Conservation (phyloP, 257 asterid genomes). For the Galeopsis tetrahit region DNA sequence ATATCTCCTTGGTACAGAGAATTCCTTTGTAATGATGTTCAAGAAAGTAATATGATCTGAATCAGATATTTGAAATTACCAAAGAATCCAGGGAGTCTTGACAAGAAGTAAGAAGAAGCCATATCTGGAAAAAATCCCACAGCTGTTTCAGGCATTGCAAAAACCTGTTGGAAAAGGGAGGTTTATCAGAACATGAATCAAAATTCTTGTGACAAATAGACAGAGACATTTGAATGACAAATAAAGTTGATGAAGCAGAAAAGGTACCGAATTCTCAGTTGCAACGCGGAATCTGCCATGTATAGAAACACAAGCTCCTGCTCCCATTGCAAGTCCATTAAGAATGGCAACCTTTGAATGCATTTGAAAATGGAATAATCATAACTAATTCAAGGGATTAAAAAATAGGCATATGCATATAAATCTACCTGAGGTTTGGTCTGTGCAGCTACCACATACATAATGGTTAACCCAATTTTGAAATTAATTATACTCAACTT, state of each 20-base stretch:
- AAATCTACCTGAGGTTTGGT: background rate
- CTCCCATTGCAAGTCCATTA: background rate
- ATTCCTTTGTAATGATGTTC: background rate
- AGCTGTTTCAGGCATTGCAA: constrained; percentile 96
- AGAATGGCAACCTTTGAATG: background rate
- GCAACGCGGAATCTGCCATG: constrained; percentile 3
- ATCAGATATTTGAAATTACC: constrained; percentile 50
- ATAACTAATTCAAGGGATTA: background rate
- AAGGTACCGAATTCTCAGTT: background rate
- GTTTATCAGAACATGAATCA: background rate
- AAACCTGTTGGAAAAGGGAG: constrained; percentile 61
- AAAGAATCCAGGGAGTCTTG: constrained; percentile 86
- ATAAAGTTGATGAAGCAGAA: background rate
- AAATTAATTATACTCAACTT: background rate
- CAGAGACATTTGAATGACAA: background rate
- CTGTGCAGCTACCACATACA: background rate
- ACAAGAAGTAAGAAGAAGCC: constrained; percentile 87
- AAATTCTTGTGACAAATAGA: no score
- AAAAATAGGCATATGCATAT: background rate
- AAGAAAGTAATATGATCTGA: background rate
- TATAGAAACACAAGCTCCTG: background rate
- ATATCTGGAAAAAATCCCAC: constrained; percentile 91
- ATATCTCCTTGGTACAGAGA: background rate
- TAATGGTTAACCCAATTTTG: background rate
- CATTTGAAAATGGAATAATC: background rate